These are phyloP conservation scores for Pythium aquatile DNA, from an alignment of 352 stramenopile species.

Conservation along the genomic window DNA sequence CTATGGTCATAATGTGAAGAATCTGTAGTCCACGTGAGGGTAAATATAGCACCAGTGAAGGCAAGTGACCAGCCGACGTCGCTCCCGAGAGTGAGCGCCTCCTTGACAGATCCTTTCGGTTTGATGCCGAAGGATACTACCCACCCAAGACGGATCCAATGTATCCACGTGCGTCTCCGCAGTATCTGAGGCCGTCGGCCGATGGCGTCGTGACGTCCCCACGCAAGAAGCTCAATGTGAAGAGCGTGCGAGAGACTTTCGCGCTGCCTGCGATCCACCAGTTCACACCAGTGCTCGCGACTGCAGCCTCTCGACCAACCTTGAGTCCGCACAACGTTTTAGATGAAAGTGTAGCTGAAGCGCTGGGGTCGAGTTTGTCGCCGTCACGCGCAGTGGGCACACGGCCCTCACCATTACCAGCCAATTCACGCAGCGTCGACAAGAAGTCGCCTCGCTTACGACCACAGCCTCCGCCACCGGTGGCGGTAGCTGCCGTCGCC, in stretches of 20 bases:
- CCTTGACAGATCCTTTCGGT: not conserved
- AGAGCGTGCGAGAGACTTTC: constrained; percentile 41
- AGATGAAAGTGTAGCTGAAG: not conserved
- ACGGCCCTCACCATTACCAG: not conserved
- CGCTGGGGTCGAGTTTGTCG: not conserved
- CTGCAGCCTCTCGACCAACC: not conserved
- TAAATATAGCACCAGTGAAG: not conserved
- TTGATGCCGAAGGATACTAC: not conserved
- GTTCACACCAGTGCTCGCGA: constrained; percentile 49
- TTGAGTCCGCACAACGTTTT: not conserved
- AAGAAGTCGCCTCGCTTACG: constrained; percentile 34
- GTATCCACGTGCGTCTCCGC: constrained; percentile 18
- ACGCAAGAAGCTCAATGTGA: constrained; percentile 40
- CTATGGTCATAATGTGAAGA: not conserved
- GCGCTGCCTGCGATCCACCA: constrained; percentile 58
- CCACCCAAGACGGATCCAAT: not conserved
- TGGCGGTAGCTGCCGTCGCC: constrained; percentile 34
- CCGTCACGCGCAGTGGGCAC: not conserved
- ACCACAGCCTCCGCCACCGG: constrained; percentile 29
- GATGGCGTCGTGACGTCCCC: constrained; percentile 25
- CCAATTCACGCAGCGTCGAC: constrained; percentile 20
- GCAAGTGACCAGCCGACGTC: not conserved
- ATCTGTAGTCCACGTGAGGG: not conserved
- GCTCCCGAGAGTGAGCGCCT: not conserved
- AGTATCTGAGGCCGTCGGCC: constrained; percentile 17